Evolutionary conservation across 106 monocot species (phyloP), one percentile per base, ranked within the genome.

Genomic region (Cymbidium sinense): DNA sequence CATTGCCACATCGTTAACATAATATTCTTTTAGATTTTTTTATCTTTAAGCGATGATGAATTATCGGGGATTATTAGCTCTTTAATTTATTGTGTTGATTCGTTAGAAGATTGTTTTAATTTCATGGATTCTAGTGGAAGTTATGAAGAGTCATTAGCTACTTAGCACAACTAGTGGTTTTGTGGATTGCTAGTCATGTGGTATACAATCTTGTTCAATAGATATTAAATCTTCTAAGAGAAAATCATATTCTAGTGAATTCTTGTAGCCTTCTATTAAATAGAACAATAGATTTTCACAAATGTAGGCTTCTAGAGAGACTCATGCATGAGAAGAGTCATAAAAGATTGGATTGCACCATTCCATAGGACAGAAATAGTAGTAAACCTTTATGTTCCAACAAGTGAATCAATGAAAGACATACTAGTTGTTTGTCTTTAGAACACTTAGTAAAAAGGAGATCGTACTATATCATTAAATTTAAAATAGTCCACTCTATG

Each of bases 251-350:
- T 54, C 79, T 51, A n/a, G 21, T 77, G 47, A 30, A 36, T 19
- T 30, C 43, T 3, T 10, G 7, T 64, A 77, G 35, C n/a, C 18
- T 85, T 23, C 62, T 13, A 23, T 73, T 84, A 39, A 84, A 70
- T 50, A 31, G 80, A 64, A 74, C 9, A 34, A 13, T n/a, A 70
- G 81, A 83, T 18, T 81, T 85, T 72, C 50, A 50, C 9, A 11
- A 47, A 2, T 47, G 47, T 47, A 11, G 47, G 47, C 13, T 12
- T 12, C 12, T 2, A n/a, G n/a, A 47, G 47, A 47, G 47, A 47
- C 12, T 47, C 47, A 47, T 12, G 12, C 47, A 47, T 13, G 12
- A 47, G 47, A n/a, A 47, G 12, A 47, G 47, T 47, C 13, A 47
- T 47, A 47, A 0, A 47, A 12, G 11, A 44, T 44, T 44, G 44